Evolutionary conservation across 2,329 filamentous ascomycete species (phyloP), one percentile per base, ranked within the genome.

Genomic region (Metarhizium brunneum): DNA sequence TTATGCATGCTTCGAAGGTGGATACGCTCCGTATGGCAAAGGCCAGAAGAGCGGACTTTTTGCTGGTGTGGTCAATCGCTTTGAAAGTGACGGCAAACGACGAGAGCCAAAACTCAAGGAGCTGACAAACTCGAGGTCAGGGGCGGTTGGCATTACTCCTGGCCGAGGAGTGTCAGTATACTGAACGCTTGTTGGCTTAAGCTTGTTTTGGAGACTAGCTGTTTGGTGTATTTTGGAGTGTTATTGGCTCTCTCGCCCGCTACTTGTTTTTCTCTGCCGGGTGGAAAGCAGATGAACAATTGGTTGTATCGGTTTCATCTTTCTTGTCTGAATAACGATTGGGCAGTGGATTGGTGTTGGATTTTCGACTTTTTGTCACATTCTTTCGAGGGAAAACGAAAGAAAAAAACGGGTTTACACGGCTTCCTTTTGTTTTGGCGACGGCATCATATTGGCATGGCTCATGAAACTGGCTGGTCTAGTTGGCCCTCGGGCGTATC

Each of bases 31-130:
- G 67, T 60, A 66, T 40, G 62, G 11, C 11, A 51, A 47, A 29
- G 47, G 40, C n/a, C 60, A 54, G 11, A 64, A 60, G 47, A 56
- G 38, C 5, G 54, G 38, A 38, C 30, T 48, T 18, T 16, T 56
- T 13, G 52, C 36, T 18, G 52, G 48, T 52, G 42, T 52, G 4
- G 48, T 38, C 16, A 51, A 45, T 54, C 52, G 55, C 14, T 51
- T 54, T 36, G 52, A 54, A 52, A 52, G 52, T 13, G 35, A 52
- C 16, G 64, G 61, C 50, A 61, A 62, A 52, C 58, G 58, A 52
- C 64, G 63, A 52, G 63, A 62, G 16, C 56, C 60, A 5, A 54
- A 45, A 2, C 52, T 59, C 49, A 53, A 47, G 11, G 56, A 57
- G 36, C 14, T 57, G 2, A 55, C 60, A 1, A 11, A 52, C 50